A percentile compares a stretch with the other conserved stretches of the same genome.
Evolutionary conservation across 2,329 filamentous ascomycete genomes (phyloP).

Genomic region (Colletotrichum viniferum): DNA sequence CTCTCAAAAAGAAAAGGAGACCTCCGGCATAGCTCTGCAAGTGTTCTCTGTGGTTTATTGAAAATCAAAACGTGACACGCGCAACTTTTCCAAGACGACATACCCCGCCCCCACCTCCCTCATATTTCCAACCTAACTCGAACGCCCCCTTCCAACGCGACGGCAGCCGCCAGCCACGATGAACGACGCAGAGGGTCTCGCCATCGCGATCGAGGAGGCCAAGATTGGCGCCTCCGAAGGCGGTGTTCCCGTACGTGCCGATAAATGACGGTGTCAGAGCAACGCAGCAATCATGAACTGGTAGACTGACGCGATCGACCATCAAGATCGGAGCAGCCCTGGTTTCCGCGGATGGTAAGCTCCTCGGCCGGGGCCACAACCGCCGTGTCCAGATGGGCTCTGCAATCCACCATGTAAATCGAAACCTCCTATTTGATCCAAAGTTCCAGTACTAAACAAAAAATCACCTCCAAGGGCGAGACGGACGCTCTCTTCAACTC

Average conservation of each 20-base stretch:
- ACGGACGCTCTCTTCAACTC: slow-evolving; percentile 78
- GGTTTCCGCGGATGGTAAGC: slow-evolving; percentile 70
- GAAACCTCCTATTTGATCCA: neutral
- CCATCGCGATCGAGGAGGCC: slow-evolving; percentile 20
- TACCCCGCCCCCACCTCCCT: neutral
- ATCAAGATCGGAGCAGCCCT: slow-evolving; percentile 56
- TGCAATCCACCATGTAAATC: slow-evolving; percentile 70
- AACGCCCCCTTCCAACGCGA: neutral
- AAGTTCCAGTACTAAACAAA: neutral
- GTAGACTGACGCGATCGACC: neutral
- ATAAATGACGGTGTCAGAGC: neutral
- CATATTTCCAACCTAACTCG: neutral
- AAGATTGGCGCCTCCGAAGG: slow-evolving; percentile 13
- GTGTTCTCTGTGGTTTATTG: neutral
- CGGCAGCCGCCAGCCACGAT: neutral
- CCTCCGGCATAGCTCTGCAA: neutral
- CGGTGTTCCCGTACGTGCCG: slow-evolving; percentile 8
- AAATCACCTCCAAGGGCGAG: slow-evolving; percentile 60
- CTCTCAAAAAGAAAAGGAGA: neutral
- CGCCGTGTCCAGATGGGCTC: slow-evolving; percentile 76
- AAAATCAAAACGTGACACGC: neutral
- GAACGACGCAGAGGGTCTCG: slow-evolving; percentile 18
- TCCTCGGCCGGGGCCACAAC: slow-evolving; percentile 76
- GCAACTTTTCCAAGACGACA: neutral
- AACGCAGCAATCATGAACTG: neutral